Percentiles rank a stretch among this genome's conserved stretches.
Conservation (phyloP, 1,139 yeast genomes). For the Hansenula sp. region DNA sequence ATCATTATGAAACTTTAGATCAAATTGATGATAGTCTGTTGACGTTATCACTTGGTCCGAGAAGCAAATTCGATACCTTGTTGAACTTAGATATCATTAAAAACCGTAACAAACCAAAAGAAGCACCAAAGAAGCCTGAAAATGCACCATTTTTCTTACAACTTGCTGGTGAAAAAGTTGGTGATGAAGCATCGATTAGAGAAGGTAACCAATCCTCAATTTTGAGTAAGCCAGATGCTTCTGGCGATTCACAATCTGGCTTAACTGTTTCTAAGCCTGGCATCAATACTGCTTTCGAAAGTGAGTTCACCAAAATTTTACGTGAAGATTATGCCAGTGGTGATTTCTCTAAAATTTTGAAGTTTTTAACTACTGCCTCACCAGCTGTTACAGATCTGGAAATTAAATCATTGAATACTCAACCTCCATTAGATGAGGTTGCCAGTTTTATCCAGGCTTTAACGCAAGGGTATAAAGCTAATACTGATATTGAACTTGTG, state of each 20-base stretch:
- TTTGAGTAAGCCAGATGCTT: conserved; percentile 3
- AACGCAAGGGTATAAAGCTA: conserved; percentile 51
- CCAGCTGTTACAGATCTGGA: conserved; percentile 86
- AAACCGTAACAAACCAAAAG: conserved; percentile 84
- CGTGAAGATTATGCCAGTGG: conserved; percentile 42
- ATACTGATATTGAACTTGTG: conserved; percentile 53
- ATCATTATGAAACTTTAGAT: conserved; percentile 50
- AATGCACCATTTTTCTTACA: conserved; percentile 80
- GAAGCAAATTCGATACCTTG: conserved; percentile 74
- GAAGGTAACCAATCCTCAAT: conserved; percentile 35
- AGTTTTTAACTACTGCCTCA: conserved; percentile 55
- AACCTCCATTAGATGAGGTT: conserved; percentile 55
- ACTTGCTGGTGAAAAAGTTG: conserved; percentile 59
- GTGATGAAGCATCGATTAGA: conserved; percentile 64
- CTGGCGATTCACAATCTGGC: conserved; percentile 20
- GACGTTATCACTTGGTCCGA: conserved; percentile 75
- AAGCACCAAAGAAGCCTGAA: conserved; percentile 83
- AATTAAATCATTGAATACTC: conserved; percentile 69
- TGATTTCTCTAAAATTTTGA: conserved; percentile 49
- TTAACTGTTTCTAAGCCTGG: conserved; percentile 24
- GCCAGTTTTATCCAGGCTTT: conserved; percentile 63
- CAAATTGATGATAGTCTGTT: conserved; percentile 63
- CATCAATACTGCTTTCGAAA: conserved; percentile 49
- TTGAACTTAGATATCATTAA: conserved; percentile 80
- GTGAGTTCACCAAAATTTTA: conserved; percentile 66